These are phyloP conservation scores for Coriolopsis trogii DNA, from an alignment of 1,284 basidiomycete genomes.

Conservation along the genomic window DNA sequence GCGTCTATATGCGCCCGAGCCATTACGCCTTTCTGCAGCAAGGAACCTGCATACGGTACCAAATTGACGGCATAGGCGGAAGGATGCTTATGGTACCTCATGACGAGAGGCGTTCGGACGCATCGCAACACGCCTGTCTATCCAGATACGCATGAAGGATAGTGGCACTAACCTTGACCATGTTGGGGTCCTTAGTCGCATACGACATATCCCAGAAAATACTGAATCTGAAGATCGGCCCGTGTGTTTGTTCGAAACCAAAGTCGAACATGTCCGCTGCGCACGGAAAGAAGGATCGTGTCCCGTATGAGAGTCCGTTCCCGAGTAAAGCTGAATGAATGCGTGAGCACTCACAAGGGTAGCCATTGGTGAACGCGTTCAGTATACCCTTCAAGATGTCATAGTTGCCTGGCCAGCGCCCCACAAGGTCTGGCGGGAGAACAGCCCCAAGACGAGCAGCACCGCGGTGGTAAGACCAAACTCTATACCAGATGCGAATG, in stretches of 20 bases:
- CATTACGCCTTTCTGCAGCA: too few relatives aligned
- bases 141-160: too few relatives aligned
- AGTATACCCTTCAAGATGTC: constrained; percentile 23
- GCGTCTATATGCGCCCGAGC: too few relatives aligned
- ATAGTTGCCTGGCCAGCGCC: constrained; percentile 19
- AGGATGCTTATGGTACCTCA: too few relatives aligned
- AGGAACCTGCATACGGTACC: too few relatives aligned
- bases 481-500: constrained; percentile 14
- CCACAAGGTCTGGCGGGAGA: constrained; percentile 21
- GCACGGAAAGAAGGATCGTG: too few relatives aligned
- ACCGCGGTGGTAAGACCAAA: constrained; percentile 6
- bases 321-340: too few relatives aligned
- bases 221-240: constrained; percentile 28
- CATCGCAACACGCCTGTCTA: too few relatives aligned
- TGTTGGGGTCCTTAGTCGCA: constrained; percentile 20
- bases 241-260: constrained; percentile 11
- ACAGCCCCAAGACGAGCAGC: constrained; percentile 22
- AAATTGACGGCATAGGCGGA: too few relatives aligned
- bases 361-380: constrained; percentile 19
- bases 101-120: too few relatives aligned
- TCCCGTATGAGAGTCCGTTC: not conserved
- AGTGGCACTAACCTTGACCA: too few relatives aligned
- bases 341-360: constrained; percentile 30
- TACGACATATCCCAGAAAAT: constrained; percentile 34
- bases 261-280: constrained; percentile 23